These are phyloP conservation scores for Gracilaria gracilis DNA, from an alignment of 23 red algal species.

Conservation along the genomic window DNA sequence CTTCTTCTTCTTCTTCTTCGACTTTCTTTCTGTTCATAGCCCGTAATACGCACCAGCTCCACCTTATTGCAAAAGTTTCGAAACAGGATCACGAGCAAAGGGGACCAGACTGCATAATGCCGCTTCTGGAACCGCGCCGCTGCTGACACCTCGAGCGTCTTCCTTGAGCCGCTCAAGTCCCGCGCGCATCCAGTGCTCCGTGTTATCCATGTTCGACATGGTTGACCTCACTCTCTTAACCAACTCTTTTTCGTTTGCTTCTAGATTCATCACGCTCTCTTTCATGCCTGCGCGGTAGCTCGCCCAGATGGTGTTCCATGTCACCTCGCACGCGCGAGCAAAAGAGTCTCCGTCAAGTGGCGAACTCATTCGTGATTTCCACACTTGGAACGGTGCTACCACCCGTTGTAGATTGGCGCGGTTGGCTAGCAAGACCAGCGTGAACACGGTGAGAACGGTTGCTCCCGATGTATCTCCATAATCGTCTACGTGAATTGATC, in stretches of 20 bases:
- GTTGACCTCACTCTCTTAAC: slow-evolving; percentile 16
- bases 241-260: slow-evolving; percentile 45
- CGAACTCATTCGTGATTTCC: slow-evolving; percentile 15
- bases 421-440: slow-evolving; percentile 45
- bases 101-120: slow-evolving; percentile 5
- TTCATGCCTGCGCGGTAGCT: slow-evolving; percentile 59
- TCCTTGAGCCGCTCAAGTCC: background rate
- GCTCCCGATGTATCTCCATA: slow-evolving; percentile 39
- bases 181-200: slow-evolving; percentile 30
- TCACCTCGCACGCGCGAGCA: slow-evolving; percentile 29
- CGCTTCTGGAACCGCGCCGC: background rate
- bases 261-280: slow-evolving; percentile 48
- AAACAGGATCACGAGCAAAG: background rate
- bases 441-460: slow-evolving; percentile 40
- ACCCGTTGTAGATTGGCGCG: slow-evolving; percentile 14
- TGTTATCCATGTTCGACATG: slow-evolving; percentile 32
- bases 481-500: slow-evolving; percentile 15
- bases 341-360: slow-evolving; percentile 1
- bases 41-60: slow-evolving; percentile 20
- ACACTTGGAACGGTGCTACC: slow-evolving; percentile 30
- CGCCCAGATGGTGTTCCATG: slow-evolving; percentile 57
- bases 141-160: background rate
- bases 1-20: background rate
- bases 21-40: background rate
- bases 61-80: slow-evolving; percentile 29